Base-by-base conservation (phyloP, 2,329 filamentous ascomycete genomes). In the Teratosphaeria destructans region DNA sequence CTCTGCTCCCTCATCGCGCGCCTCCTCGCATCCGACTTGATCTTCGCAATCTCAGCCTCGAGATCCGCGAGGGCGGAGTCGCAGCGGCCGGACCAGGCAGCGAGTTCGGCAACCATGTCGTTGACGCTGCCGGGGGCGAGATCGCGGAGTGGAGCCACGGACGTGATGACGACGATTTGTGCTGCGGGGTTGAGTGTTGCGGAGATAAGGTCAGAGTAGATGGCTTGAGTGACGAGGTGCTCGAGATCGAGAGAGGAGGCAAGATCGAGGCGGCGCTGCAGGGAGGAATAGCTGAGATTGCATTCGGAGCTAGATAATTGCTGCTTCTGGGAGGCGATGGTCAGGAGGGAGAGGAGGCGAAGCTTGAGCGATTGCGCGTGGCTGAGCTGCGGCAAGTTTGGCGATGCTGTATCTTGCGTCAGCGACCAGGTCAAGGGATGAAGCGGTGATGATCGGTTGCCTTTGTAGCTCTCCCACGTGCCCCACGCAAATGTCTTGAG, bases 401-500 rank as follows among this genome's bases (percentile, higher is more conserved):
- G 71, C 12, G 76, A 78, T 65, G 74, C 77, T 79, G 72, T 32
- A 65, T 57, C 59, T 67, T 66, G 12, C 5, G 59, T 59, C 8
- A 57, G 64, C 35, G 59, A 34, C 43, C 10, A 27, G 56, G 5
- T 39, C 3, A 11, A 16, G 37, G 1, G 3, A 35, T 14, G 5
- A 29, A 12, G 34, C 16, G 14, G 16, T 11, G 27, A 14, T 14
- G 35, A 53, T 27, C 27, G 23, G 23, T 19, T 14, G 35, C 84
- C 71, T 72, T 82, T 79, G 78, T 96, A 96, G 67, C 87, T 83
- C 61, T 82, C 78, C 79, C 90, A 96, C 61, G 90, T 96, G 62
- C 93, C 94, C 80, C 94, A 90, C 61, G 91, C 89, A 76, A 99
- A 99, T 68, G 95, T 86, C 74, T 92, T 82, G 53, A 99, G 86